These are phyloP conservation scores for Nakataea oryzae DNA, from an alignment of 2,329 filamentous ascomycete genomes.

Conservation along the genomic window DNA sequence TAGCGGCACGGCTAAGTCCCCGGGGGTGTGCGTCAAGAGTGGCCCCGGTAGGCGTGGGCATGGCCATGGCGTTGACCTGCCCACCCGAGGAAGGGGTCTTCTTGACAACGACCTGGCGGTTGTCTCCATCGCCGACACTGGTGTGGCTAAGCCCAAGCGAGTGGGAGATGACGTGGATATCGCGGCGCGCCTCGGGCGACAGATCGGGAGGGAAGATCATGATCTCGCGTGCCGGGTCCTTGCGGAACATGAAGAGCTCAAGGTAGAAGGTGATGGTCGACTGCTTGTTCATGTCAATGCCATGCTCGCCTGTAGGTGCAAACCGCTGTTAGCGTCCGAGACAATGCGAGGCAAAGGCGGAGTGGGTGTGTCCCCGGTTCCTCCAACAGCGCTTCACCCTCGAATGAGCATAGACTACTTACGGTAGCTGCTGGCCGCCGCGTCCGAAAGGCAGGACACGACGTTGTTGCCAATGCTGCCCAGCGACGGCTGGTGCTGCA, in stretches of 20 bases:
- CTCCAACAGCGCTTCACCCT: neutral
- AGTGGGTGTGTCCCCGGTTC: neutral
- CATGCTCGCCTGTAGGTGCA: conserved; percentile 32
- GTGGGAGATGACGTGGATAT: conserved; percentile 88
- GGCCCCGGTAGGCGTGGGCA: conserved; percentile 37
- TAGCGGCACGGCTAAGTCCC: conserved; percentile 85
- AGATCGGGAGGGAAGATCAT: conserved; percentile 76
- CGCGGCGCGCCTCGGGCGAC: conserved; percentile 73
- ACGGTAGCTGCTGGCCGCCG: neutral
- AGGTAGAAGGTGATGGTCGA: conserved; percentile 82
- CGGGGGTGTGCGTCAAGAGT: conserved; percentile 70
- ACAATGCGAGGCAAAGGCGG: neutral
- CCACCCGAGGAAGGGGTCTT: conserved; percentile 33
- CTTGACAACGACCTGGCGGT: conserved; percentile 84
- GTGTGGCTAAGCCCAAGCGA: conserved; percentile 88
- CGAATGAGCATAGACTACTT: neutral
- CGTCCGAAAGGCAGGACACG: neutral
- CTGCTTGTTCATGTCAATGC: conserved; percentile 82
- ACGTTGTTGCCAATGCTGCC: conserved; percentile 17
- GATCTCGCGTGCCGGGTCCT: conserved; percentile 58
- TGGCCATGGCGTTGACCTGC: neutral
- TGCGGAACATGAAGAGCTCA: conserved; percentile 79
- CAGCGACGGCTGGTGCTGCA: conserved; percentile 65
- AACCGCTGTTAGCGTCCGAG: conserved; percentile 10
- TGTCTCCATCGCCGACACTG: conserved; percentile 79